A percentile compares a stretch with the other conserved stretches of the same genome.
Evolutionary conservation across 306 rosid genomes (phyloP).

Genomic region (Medicago lupulina): DNA sequence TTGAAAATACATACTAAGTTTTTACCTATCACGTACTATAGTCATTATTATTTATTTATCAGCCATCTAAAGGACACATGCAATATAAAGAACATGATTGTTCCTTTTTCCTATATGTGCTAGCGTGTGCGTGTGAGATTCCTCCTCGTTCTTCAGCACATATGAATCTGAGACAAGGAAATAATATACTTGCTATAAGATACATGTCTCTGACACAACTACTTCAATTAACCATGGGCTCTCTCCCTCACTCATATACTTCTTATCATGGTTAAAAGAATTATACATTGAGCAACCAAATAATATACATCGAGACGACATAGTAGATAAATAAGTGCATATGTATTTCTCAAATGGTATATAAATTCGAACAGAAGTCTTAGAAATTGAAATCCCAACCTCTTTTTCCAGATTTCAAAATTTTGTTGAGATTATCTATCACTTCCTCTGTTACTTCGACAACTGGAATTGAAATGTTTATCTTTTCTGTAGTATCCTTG

Average conservation of each 20-base stretch:
- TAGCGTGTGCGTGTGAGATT: neutral
- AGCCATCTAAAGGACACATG: neutral
- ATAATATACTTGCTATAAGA: neutral
- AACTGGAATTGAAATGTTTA: slow-evolving; percentile 72
- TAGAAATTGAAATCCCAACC: slow-evolving; percentile 53
- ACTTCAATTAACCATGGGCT: neutral
- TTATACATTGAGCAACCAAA: neutral
- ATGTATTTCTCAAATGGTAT: slow-evolving; percentile 24
- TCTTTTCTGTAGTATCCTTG: slow-evolving; percentile 43
- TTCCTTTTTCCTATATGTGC: slow-evolving; percentile 5
- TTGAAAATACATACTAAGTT: slow-evolving; percentile 11
- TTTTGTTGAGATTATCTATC: slow-evolving; percentile 63
- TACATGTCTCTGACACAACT: neutral
- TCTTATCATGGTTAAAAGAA: slow-evolving; percentile 18
- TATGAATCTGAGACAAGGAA: slow-evolving; percentile 1
- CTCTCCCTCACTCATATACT: neutral
- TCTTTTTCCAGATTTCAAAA: slow-evolving; percentile 54
- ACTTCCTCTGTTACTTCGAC: slow-evolving; percentile 64
- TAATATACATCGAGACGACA: neutral
- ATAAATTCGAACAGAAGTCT: slow-evolving; percentile 4
- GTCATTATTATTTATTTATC: neutral
- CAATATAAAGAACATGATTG: neutral
- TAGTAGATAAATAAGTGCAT: neutral
- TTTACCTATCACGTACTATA: neutral
- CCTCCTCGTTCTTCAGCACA: slow-evolving; percentile 19